Evolutionary conservation across 2,329 filamentous ascomycete genomes (phyloP).

Genomic region (Gnomoniopsis sp.): DNA sequence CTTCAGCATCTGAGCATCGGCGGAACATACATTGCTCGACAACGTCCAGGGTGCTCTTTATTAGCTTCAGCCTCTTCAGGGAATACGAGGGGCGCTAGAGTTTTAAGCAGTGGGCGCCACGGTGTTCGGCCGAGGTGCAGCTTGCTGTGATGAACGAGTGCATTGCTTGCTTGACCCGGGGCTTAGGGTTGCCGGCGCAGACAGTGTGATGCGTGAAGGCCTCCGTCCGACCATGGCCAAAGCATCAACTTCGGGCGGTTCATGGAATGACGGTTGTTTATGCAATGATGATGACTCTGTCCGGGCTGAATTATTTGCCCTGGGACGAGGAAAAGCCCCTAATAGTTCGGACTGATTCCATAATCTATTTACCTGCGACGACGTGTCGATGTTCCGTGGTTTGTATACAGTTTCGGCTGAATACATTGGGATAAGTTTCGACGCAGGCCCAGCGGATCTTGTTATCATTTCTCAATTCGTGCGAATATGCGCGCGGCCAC

Average conservation of each 20-base stretch:
- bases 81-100: not conserved
- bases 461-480: not conserved
- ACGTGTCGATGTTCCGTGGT: not conserved
- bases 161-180: too few relatives aligned
- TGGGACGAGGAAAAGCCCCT: not conserved
- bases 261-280: too few relatives aligned
- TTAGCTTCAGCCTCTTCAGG: constrained; percentile 1
- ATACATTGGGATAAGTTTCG: not conserved
- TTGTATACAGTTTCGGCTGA: not conserved
- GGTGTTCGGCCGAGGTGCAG: not conserved
- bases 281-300: too few relatives aligned
- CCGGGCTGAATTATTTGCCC: not conserved
- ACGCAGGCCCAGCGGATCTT: not conserved
- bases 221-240: too few relatives aligned
- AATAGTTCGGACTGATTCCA: not conserved
- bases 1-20: not conserved
- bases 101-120: not conserved
- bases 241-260: too few relatives aligned
- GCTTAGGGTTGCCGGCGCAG: too few relatives aligned
- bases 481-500: not conserved
- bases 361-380: not conserved
- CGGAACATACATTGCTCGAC: not conserved
- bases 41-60: not conserved
- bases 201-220: too few relatives aligned
- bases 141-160: not conserved